Percentiles rank a stretch among this genome's conserved stretches.
These are phyloP conservation scores for Cryptococcus sp. DNA, from an alignment of 1,284 basidiomycete genomes.

Conservation along the genomic window DNA sequence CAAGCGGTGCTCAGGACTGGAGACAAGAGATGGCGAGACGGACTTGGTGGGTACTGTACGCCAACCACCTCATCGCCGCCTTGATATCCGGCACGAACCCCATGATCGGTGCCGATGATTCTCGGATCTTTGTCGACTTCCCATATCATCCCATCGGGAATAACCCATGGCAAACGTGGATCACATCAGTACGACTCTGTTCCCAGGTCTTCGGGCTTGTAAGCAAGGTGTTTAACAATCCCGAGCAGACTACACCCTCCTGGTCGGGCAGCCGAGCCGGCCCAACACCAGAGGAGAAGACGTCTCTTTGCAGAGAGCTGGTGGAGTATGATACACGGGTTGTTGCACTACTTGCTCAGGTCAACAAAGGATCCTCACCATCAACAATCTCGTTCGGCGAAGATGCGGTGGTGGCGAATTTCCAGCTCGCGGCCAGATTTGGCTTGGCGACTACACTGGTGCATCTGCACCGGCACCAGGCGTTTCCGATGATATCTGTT, in stretches of 20 bases:
- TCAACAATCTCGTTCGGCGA: conserved; percentile 52
- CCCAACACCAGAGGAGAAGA: not conserved
- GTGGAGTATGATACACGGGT: conserved; percentile 29
- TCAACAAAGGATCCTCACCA: conserved; percentile 42
- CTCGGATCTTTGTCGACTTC: conserved; percentile 46
- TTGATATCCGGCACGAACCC: conserved; percentile 40
- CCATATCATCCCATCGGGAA: conserved; percentile 46
- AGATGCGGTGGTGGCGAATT: conserved; percentile 52
- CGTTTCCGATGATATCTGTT: conserved; percentile 53
- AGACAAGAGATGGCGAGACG: conserved; percentile 47
- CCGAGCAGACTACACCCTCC: too few species aligned
- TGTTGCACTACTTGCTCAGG: conserved; percentile 40
- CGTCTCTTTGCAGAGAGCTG: conserved; percentile 5
- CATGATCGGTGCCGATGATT: conserved; percentile 45
- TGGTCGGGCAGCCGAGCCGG: too few species aligned
- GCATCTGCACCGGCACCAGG: conserved; percentile 51
- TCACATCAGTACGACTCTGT: conserved; percentile 44
- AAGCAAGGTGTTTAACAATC: conserved; percentile 38
- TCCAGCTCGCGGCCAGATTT: conserved; percentile 48
- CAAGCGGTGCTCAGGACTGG: conserved; percentile 47
- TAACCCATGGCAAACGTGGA: conserved; percentile 49
- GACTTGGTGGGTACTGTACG: conserved; percentile 53
- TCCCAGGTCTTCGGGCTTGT: conserved; percentile 43
- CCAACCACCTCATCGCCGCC: conserved; percentile 34
- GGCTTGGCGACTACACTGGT: conserved; percentile 51